Percentiles rank a stretch among this genome's conserved stretches.
phyloP scores from a whole-genome alignment of 805 yeast species.

The Candida verbasci region DNA sequence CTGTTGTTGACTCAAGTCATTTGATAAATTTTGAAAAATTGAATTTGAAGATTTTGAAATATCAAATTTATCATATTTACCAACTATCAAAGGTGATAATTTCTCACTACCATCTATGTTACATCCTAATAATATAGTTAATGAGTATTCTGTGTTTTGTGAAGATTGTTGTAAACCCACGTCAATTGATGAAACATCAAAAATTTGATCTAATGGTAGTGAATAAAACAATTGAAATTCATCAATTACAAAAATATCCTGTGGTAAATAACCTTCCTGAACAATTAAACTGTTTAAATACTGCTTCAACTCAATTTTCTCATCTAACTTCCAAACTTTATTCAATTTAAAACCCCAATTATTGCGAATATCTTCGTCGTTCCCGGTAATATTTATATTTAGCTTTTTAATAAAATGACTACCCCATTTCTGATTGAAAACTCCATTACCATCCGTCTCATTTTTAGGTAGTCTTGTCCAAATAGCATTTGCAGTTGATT shows the following conservation, averaged over 20 bases:
- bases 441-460: slow-evolving; percentile 58
- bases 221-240: slow-evolving; percentile 59
- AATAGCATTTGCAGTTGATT: slow-evolving; percentile 57
- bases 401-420: slow-evolving; percentile 43
- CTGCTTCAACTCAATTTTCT: slow-evolving; percentile 44
- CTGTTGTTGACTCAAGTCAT: slow-evolving; percentile 11
- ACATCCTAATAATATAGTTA: slow-evolving; percentile 58
- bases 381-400: slow-evolving; percentile 47
- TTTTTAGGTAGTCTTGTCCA: slow-evolving; percentile 57
- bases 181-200: slow-evolving; percentile 41
- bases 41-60: slow-evolving; percentile 23
- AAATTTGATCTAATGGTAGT: slow-evolving; percentile 56
- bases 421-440: slow-evolving; percentile 64
- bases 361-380: slow-evolving; percentile 35
- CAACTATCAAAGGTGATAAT: slow-evolving; percentile 56
- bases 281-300: slow-evolving; percentile 32
- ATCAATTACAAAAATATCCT: slow-evolving; percentile 55
- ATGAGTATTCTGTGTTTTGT: slow-evolving; percentile 35
- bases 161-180: slow-evolving; percentile 39
- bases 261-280: slow-evolving; percentile 37
- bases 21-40: slow-evolving; percentile 14
- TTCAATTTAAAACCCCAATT: slow-evolving; percentile 29
- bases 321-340: slow-evolving; percentile 60
- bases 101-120: slow-evolving; percentile 63
- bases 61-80: slow-evolving; percentile 48